Conservation (phyloP, 2,329 filamentous ascomycete species). For the Colletotrichum higginsianum region DNA sequence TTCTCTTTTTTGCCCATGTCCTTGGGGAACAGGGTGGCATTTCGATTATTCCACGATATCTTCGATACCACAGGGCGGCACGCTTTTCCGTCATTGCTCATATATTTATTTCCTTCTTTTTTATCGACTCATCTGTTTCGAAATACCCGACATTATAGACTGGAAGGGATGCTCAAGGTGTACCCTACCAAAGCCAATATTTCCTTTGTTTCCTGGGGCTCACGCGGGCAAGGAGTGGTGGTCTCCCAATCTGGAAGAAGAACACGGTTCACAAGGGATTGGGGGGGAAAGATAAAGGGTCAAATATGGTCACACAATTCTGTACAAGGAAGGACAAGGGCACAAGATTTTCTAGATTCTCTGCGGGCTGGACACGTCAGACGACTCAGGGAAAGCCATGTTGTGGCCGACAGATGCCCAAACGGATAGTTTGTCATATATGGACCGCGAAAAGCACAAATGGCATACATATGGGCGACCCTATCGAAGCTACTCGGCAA, state of each 20-base stretch:
- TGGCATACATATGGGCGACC: constrained; percentile 38
- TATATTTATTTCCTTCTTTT: constrained; percentile 33
- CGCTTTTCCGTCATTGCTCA: constrained; percentile 33
- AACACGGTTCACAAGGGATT: constrained; percentile 33
- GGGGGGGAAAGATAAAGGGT: constrained; percentile 25
- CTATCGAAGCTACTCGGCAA: constrained; percentile 29
- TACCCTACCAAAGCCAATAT: constrained; percentile 36
- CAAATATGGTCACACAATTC: constrained; percentile 23
- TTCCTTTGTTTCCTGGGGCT: constrained; percentile 41
- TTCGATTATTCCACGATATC: constrained; percentile 42
- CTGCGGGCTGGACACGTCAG: constrained; percentile 42
- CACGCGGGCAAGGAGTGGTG: constrained; percentile 38
- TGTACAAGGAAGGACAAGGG: constrained; percentile 33
- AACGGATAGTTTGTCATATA: constrained; percentile 41
- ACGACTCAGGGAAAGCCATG: constrained; percentile 35
- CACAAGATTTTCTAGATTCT: constrained; percentile 38
- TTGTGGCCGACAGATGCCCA: constrained; percentile 33
- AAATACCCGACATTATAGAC: constrained; percentile 44
- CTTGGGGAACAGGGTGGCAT: constrained; percentile 32
- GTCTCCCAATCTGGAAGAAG: constrained; percentile 40
- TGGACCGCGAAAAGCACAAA: constrained; percentile 26
- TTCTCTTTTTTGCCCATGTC: constrained; percentile 42
- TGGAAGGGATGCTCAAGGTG: constrained; percentile 33
- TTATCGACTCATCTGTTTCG: constrained; percentile 39
- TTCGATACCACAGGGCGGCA: constrained; percentile 43